Base-by-base conservation (phyloP, 1,284 basidiomycete genomes). In the Marasmius oreades region DNA sequence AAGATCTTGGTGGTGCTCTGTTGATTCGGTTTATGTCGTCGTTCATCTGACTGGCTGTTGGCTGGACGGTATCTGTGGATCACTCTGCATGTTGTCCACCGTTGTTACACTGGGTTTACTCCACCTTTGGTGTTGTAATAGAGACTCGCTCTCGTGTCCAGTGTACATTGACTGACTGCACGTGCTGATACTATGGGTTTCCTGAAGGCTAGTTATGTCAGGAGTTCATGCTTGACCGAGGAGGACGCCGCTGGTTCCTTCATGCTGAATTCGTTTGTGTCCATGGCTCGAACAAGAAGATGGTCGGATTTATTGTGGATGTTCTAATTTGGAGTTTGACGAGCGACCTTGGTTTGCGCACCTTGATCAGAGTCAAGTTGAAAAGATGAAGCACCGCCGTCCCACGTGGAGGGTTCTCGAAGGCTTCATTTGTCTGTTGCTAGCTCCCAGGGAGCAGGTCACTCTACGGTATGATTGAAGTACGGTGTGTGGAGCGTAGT, bases 81-180 rank as follows among this genome's bases (percentile, higher is more conserved):
- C 47, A 33, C 28, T 39, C 44, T 28, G 23, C 28, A 36, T 37
- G 51, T 53, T 42, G 55, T 22, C 42, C 24, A 11, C 42, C 22
- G 47, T 59, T 42, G 55, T 55, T 50, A 5, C 23, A 37, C 51
- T 39, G 47, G 55, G 56, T 55, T 59, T 60, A 46, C 45, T 2
- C 16, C 46, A 54, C 59, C 53, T 55, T 31, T 59, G 57, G 59
- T 56, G 48, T 33, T 23, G 48, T 56, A 59, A 60, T 59, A 62
- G 61, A 62, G 61, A 58, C 56, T 60, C 55, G 57, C 55, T 55
- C 61, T 62, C 61, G 59, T 52, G 59, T 52, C 48, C 43, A 54
- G 53, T 43, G 43, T 28, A 52, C 22, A 51, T 52, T 52, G 47
- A 33, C 34, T 43, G 53, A 56, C 47, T 58, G 52, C 26, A 34